Evolutionary conservation across 768 basidiomycete species (phyloP).

Genomic region (Pisolithus albus): DNA sequence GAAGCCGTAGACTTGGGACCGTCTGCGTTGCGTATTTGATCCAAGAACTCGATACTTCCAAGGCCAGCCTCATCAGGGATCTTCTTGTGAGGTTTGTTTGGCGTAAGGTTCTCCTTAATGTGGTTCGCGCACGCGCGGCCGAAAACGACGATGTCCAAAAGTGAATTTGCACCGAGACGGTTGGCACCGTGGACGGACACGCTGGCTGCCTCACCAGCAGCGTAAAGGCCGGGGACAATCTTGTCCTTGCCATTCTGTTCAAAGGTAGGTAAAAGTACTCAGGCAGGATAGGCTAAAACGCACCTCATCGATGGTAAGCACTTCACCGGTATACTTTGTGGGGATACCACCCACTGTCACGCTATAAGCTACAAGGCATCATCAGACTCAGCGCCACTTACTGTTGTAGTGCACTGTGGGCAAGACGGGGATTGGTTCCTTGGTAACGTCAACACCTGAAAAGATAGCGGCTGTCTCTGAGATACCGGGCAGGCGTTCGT

Average conservation of each 20-base stretch:
- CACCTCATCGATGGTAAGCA: slow-evolving; percentile 73
- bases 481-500: slow-evolving; percentile 96
- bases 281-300: background rate
- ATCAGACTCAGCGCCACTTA: slow-evolving; percentile 35
- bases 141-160: slow-evolving; percentile 98
- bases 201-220: slow-evolving; percentile 97
- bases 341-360: slow-evolving; percentile 95
- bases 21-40: slow-evolving; percentile 76
- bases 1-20: slow-evolving; percentile 84
- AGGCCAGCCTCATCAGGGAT: slow-evolving; percentile 85
- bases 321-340: slow-evolving; percentile 97
- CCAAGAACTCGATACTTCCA: slow-evolving; percentile 77
- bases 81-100: slow-evolving; percentile 85
- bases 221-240: slow-evolving; percentile 93
- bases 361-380: slow-evolving; percentile 1
- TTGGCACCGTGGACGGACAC: slow-evolving; percentile 99
- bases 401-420: slow-evolving; percentile 99
- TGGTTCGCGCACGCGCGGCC: slow-evolving; percentile 99
- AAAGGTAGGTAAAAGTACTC: background rate
- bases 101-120: slow-evolving; percentile 84
- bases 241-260: slow-evolving; percentile 76
- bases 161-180: slow-evolving; percentile 98
- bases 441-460: slow-evolving; percentile 97
- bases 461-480: slow-evolving; percentile 99
- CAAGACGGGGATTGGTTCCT: slow-evolving; percentile 97